phyloP scores from a whole-genome alignment of 306 rosid genomes.

The Gastrolobium bilobum region DNA sequence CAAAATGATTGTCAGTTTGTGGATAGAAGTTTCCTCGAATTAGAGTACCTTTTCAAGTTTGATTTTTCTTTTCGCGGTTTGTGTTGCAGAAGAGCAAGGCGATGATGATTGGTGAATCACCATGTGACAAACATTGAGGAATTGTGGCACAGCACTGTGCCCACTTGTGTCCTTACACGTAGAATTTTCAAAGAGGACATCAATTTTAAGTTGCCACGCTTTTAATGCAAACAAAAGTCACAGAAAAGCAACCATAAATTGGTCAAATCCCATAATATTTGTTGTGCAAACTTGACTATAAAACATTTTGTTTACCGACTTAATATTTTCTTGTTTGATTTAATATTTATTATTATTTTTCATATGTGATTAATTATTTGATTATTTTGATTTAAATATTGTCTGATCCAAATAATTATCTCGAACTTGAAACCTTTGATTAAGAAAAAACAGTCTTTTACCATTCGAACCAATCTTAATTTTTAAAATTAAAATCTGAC shows the following conservation, averaged over 20 bases:
- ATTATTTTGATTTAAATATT: too few species aligned
- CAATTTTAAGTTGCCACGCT: conserved; percentile 14
- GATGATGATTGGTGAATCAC: conserved; percentile 30
- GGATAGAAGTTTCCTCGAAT: conserved; percentile 48
- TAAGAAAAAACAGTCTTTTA: too few species aligned
- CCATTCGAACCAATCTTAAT: neutral
- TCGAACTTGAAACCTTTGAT: too few species aligned
- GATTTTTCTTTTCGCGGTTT: conserved; percentile 32
- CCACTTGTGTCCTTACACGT: conserved; percentile 40
- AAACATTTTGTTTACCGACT: neutral
- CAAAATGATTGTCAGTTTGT: conserved; percentile 13
- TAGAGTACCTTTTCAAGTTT: conserved; percentile 21
- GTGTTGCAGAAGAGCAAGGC: neutral
- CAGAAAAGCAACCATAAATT: conserved; percentile 22
- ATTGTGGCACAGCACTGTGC: neutral
- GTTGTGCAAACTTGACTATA: conserved; percentile 27
- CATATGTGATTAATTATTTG: too few species aligned
- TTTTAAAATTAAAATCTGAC: neutral
- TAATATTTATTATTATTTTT: too few species aligned
- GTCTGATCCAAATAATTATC: too few species aligned
- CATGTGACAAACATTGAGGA: conserved; percentile 10
- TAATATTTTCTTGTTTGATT: neutral
- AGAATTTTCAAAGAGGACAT: conserved; percentile 45
- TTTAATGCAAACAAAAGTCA: conserved; percentile 11
- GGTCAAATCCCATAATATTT: conserved; percentile 35